Evolutionary conservation across 345 rosid genomes (phyloP).

Genomic region (Triadica sebifera): DNA sequence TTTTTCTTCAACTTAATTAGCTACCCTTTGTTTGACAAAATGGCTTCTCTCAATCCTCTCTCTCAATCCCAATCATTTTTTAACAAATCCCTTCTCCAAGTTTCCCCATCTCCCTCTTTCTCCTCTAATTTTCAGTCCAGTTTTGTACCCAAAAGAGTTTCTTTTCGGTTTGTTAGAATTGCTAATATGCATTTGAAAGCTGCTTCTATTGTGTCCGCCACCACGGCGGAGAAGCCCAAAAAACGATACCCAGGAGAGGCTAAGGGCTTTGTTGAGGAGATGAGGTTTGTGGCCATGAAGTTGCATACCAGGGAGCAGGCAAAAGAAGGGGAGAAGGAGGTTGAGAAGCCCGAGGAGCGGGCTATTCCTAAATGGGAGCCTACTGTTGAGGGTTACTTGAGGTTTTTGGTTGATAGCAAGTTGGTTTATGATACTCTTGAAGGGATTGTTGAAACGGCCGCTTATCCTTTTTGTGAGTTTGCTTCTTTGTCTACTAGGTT

Average conservation of each 20-base stretch:
- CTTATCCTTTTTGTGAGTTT: slow-evolving; percentile 72
- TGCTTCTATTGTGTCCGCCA: slow-evolving; percentile 40
- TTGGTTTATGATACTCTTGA: slow-evolving; percentile 91
- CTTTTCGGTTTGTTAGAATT: slow-evolving; percentile 11
- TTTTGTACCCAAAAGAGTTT: slow-evolving; percentile 29
- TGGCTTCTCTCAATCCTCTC: slow-evolving; percentile 62
- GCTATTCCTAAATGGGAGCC: slow-evolving; percentile 75
- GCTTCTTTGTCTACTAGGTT: background rate
- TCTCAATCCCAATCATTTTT: slow-evolving; percentile 46
- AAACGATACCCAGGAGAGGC: slow-evolving; percentile 85
- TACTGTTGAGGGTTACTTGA: slow-evolving; percentile 73
- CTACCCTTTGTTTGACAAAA: slow-evolving; percentile 14
- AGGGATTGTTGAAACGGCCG: slow-evolving; percentile 53
- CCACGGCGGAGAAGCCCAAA: slow-evolving; percentile 67
- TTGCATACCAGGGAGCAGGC: slow-evolving; percentile 86
- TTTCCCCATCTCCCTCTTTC: slow-evolving; percentile 11
- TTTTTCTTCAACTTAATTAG: background rate
- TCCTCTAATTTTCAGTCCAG: slow-evolving; percentile 26
- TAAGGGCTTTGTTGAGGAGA: slow-evolving; percentile 97
- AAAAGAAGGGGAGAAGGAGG: slow-evolving; percentile 83
- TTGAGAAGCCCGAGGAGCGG: slow-evolving; percentile 63
- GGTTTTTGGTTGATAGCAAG: slow-evolving; percentile 86
- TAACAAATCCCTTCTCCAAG: slow-evolving; percentile 37
- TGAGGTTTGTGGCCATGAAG: slow-evolving; percentile 98
- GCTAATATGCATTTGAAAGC: slow-evolving; percentile 42